Conservation (phyloP, 805 yeast genomes). For the Barnettozyma botsteinii region DNA sequence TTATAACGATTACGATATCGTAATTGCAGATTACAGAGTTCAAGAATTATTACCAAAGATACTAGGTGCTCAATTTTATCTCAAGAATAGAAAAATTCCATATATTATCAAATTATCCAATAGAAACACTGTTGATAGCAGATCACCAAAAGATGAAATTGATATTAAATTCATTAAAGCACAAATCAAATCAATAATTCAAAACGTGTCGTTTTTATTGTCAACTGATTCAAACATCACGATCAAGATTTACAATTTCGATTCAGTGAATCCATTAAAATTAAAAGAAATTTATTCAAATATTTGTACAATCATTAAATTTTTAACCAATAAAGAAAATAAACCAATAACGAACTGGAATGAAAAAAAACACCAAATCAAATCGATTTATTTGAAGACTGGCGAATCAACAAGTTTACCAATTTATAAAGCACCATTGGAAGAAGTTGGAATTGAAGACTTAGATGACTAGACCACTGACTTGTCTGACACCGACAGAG, state of each 20-base stretch:
- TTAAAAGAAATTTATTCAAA: conserved; percentile 40
- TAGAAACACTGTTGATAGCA: conserved; percentile 1
- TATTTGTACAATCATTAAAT: conserved; percentile 43
- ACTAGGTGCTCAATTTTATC: conserved; percentile 56
- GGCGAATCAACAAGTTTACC: conserved; percentile 65
- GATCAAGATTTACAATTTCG: conserved; percentile 46
- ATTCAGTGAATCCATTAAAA: conserved; percentile 17
- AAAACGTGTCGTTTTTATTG: conserved; percentile 58
- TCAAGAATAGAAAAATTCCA: conserved; percentile 61
- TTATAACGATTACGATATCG: conserved; percentile 56
- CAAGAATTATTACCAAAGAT: conserved; percentile 53
- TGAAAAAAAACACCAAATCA: conserved; percentile 40
- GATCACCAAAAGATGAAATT: conserved; percentile 20
- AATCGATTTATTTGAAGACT: conserved; percentile 55
- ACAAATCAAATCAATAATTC: conserved; percentile 60
- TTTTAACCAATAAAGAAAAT: conserved; percentile 39
- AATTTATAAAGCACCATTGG: conserved; percentile 26
- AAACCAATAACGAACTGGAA: conserved; percentile 52
- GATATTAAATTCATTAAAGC: conserved; percentile 59
- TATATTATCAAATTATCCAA: conserved; percentile 37
- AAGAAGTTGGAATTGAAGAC: too few species aligned
- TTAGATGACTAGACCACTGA: conserved; percentile 18
- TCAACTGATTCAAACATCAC: conserved; percentile 56
- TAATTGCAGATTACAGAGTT: conserved; percentile 65
- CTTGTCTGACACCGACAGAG: conserved; percentile 49